Conservation (phyloP, 2,329 filamentous ascomycete genomes). For the Teratosphaeria zuluensis region DNA sequence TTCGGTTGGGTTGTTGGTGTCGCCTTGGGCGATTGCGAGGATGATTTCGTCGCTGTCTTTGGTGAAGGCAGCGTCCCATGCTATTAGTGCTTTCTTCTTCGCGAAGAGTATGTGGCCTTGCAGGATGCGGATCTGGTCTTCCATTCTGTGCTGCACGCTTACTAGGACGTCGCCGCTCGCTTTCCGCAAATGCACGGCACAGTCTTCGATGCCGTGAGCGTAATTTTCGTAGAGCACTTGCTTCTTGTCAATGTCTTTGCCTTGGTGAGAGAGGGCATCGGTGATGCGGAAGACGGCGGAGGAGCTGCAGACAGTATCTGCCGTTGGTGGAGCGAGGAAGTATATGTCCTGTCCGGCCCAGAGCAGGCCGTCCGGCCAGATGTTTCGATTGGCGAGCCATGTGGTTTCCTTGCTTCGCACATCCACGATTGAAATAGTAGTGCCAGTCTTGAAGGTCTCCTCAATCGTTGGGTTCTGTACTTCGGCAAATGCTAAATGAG, state of each 20-base stretch:
- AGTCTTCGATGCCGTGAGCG: conserved; percentile 11
- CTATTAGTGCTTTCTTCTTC: conserved; percentile 6
- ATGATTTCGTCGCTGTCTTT: conserved; percentile 14
- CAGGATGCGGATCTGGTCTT: conserved; percentile 12
- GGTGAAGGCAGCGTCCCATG: conserved; percentile 11
- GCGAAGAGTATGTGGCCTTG: conserved; percentile 9
- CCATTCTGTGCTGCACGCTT: conserved; percentile 12
- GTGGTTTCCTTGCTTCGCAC: conserved; percentile 1
- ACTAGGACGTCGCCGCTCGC: conserved; percentile 10
- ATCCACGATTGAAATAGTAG: conserved; percentile 10
- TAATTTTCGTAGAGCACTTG: conserved; percentile 3
- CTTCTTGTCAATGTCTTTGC: background rate
- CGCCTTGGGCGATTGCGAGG: conserved; percentile 19
- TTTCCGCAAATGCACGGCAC: conserved; percentile 7
- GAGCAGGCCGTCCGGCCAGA: conserved; percentile 1
- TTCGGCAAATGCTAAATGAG: conserved; percentile 16
- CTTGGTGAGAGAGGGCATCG: background rate
- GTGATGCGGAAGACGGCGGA: conserved; percentile 1
- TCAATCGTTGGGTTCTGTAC: conserved; percentile 20
- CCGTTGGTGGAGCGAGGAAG: conserved; percentile 7
- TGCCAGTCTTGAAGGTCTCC: conserved; percentile 12
- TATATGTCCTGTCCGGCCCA: conserved; percentile 11
- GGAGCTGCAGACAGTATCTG: background rate
- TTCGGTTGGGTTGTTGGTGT: conserved; percentile 21
- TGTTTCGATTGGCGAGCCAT: background rate